Evolutionary conservation across 306 rosid species (phyloP).

Genomic region (Quercus parvula): DNA sequence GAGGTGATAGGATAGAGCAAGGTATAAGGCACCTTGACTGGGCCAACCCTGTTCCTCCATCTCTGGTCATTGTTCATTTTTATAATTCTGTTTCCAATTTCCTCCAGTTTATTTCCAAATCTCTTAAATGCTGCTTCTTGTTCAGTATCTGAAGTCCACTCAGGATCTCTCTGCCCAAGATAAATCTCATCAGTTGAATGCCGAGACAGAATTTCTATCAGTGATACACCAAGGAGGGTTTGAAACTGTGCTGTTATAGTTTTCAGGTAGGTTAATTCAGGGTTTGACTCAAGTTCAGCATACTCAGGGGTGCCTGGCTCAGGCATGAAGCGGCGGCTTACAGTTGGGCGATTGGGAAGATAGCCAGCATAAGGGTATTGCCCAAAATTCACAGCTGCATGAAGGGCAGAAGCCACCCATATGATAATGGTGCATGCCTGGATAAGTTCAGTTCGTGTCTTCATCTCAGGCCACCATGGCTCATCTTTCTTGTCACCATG

Average conservation of each 20-base stretch:
- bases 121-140: constrained; percentile 53
- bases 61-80: constrained; percentile 50
- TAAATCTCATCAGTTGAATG: constrained; percentile 87
- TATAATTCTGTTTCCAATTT: constrained; percentile 56
- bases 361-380: constrained; percentile 91
- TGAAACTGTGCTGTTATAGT: constrained; percentile 88
- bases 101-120: constrained; percentile 44
- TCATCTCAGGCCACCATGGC: constrained; percentile 84
- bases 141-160: constrained; percentile 65
- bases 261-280: constrained; percentile 69
- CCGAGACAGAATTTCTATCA: constrained; percentile 73
- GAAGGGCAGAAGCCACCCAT: constrained; percentile 94
- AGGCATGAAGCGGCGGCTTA: constrained; percentile 94
- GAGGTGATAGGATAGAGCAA: constrained; percentile 83
- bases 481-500: constrained; percentile 82
- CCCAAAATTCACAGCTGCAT: constrained; percentile 96
- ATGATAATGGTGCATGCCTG: constrained; percentile 70
- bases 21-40: constrained; percentile 68
- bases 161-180: constrained; percentile 71
- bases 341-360: constrained; percentile 92
- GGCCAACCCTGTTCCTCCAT: constrained; percentile 77
- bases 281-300: constrained; percentile 58
- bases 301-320: constrained; percentile 79
- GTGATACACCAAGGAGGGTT: constrained; percentile 78
- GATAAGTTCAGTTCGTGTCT: constrained; percentile 51